Evolutionary conservation across 2,329 filamentous ascomycete genomes (phyloP).

Genomic region (Huntiella savannae): DNA sequence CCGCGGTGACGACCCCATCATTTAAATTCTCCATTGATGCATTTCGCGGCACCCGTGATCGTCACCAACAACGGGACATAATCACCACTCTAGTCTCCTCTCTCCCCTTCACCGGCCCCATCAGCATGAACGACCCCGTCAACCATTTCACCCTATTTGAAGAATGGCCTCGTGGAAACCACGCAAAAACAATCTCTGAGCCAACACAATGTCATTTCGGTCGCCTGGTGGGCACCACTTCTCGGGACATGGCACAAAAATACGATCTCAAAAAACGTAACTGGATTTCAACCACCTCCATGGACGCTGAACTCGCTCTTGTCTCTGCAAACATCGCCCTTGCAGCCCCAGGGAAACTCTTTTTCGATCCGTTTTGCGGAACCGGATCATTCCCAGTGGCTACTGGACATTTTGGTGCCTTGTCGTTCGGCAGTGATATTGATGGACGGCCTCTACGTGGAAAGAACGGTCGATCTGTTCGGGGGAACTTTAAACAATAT

Average conservation of each 20-base stretch:
- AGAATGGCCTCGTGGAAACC: conserved; percentile 45
- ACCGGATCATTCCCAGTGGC: conserved; percentile 86
- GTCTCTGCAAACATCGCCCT: conserved; percentile 82
- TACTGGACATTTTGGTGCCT: conserved; percentile 73
- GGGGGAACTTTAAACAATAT: conserved; percentile 73
- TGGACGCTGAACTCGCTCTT: conserved; percentile 87
- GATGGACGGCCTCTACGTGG: conserved; percentile 79
- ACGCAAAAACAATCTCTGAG: conserved; percentile 31
- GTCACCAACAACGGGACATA: conserved; percentile 44
- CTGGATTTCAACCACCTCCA: conserved; percentile 91
- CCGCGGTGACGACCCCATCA: conserved; percentile 39
- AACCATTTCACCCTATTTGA: conserved; percentile 68
- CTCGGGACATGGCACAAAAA: conserved; percentile 46
- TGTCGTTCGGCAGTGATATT: conserved; percentile 76
- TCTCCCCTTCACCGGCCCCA: conserved; percentile 57
- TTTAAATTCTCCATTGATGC: conserved; percentile 76
- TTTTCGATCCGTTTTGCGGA: conserved; percentile 90
- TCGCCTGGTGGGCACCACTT: conserved; percentile 46
- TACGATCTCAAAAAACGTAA: conserved; percentile 84
- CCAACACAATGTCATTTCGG: conserved; percentile 37
- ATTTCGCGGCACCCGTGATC: conserved; percentile 55
- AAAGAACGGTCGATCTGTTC: conserved; percentile 31
- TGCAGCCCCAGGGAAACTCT: conserved; percentile 62
- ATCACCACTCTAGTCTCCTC: conserved; percentile 63
- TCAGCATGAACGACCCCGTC: conserved; percentile 55